Evolutionary conservation across 305 asterid species (phyloP), one percentile per base, ranked within the genome.

Genomic region (Fraxinus xanthoxyloides): DNA sequence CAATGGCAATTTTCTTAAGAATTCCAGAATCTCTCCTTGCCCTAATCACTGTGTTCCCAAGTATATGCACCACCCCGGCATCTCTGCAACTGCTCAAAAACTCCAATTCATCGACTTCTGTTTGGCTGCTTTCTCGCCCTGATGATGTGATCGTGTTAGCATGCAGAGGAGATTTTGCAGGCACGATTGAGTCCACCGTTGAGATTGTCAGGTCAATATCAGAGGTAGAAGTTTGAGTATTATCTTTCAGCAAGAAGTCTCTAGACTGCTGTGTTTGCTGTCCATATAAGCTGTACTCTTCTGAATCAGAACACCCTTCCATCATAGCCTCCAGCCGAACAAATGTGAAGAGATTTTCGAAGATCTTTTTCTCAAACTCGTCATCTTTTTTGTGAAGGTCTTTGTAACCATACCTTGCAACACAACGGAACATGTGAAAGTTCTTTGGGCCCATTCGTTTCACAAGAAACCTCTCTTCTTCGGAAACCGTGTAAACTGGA

Each of bases 291-390:
- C 99, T 92, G 85, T 89, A 92, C 63, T 92, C 98, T 19, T 95
- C 99, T 0, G 98, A 95, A 78, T 95, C 99, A 0, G 99, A 95
- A 72, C 93, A 94, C 36, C 98, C 97, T 78, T 95, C 99, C 98
- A 95, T 94, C 97, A 95, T 92, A 0, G 94, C 78, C 90, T 95
- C 99, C 0, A 95, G 94, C 9, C 97, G 91, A 8, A 95, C 97
- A 74, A 95, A 94, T 84, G 75, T 83, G 90, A 95, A 94, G 10
- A 94, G 90, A 77, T 87, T 91, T 75, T 86, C 91, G 5, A 95
- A 92, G 3, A 95, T 91, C 86, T 94, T 95, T 38, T 85, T 94
- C 93, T 95, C 98, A 4, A 95, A 95, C 19, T 92, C 94, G 1
- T 94, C 99, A 32, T 95, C 98, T 73, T 92, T 95, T 82, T 88